Base-by-base conservation (phyloP, 768 basidiomycete genomes). In the Pisolithus marmoratus region DNA sequence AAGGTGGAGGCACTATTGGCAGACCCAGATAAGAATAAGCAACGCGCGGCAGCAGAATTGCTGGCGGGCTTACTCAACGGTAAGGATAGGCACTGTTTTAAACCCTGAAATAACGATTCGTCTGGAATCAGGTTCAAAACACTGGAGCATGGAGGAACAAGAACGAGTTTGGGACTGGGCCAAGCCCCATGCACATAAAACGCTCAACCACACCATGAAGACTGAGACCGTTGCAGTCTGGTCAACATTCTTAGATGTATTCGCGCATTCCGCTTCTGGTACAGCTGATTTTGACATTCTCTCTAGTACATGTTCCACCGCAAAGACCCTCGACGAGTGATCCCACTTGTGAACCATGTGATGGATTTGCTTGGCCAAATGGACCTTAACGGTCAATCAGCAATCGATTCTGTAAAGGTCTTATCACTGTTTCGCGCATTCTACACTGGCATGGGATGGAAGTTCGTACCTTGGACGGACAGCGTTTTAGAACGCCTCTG, bases 301-400 rank as follows among this genome's bases (percentile, higher is more conserved):
- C 31, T 48, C 2, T 58, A 92, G 84, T 90, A 90, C 61, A 70
- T 87, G 47, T 85, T 92, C 61, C 81, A 81, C 60, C 80, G 81
- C 54, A 83, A 82, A 56, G 94, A 96, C 66, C 91, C 93, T 22
- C 83, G 93, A 24, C 77, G 93, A 31, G 73, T 89, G 29, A 86
- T 89, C 58, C 86, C 87, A 0, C 69, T 96, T 17, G 78, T 94
- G 15, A 83, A 92, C 60, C 84, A 82, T 61, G 68, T 94, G 34
- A 67, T 90, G 38, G 68, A 78, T 20, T 74, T 82, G 27, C 87
- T 87, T 61, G 67, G 77, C 5, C 70, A 72, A 9, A 74, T 85
- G 36, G 92, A 96, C 60, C 92, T 84, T 69, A 83, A 87, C 56
- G 77, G 82, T 19, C 90, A 92, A 62, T 83, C 89, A 37, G 85